Conservation (phyloP, 192 early-diverging fungal species). For the Coemansia sp. region DNA sequence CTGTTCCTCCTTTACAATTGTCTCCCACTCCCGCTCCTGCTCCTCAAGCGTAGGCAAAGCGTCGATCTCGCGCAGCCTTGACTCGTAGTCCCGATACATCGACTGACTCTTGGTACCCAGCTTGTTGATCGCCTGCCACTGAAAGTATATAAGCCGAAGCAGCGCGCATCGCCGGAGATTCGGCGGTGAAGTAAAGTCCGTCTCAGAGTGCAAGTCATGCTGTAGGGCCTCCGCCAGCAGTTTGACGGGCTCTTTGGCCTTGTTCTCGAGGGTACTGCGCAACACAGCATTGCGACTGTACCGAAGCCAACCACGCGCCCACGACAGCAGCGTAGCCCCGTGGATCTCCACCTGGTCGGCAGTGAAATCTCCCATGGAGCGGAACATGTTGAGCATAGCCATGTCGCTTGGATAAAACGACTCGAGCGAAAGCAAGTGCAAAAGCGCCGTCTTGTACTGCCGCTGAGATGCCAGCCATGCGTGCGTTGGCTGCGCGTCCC, state of each 20-base stretch:
- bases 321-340: slow-evolving; percentile 43
- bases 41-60: slow-evolving; percentile 31
- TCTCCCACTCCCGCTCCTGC: slow-evolving; percentile 42
- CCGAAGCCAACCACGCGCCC: slow-evolving; percentile 56
- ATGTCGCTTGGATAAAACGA: slow-evolving; percentile 56
- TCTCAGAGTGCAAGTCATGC: slow-evolving; percentile 26
- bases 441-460: slow-evolving; percentile 43
- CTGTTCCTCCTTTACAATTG: slow-evolving; percentile 38
- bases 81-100: slow-evolving; percentile 53
- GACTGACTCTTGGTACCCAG: slow-evolving; percentile 54
- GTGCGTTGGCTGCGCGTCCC: slow-evolving; percentile 37
- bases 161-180: slow-evolving; percentile 43
- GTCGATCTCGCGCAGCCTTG: slow-evolving; percentile 42
- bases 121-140: slow-evolving; percentile 48
- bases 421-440: slow-evolving; percentile 51
- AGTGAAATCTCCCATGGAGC: slow-evolving; percentile 38
- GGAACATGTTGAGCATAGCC: slow-evolving; percentile 51
- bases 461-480: slow-evolving; percentile 39
- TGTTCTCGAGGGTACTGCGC: slow-evolving; percentile 45
- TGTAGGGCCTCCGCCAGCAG: slow-evolving; percentile 53
- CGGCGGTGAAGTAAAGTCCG: slow-evolving; percentile 14
- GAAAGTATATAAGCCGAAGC: slow-evolving; percentile 42
- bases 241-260: slow-evolving; percentile 22
- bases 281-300: slow-evolving; percentile 54
- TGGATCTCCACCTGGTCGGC: slow-evolving; percentile 42